These are phyloP conservation scores for Euclidium syriacum DNA, from an alignment of 345 rosid species.

Conservation along the genomic window DNA sequence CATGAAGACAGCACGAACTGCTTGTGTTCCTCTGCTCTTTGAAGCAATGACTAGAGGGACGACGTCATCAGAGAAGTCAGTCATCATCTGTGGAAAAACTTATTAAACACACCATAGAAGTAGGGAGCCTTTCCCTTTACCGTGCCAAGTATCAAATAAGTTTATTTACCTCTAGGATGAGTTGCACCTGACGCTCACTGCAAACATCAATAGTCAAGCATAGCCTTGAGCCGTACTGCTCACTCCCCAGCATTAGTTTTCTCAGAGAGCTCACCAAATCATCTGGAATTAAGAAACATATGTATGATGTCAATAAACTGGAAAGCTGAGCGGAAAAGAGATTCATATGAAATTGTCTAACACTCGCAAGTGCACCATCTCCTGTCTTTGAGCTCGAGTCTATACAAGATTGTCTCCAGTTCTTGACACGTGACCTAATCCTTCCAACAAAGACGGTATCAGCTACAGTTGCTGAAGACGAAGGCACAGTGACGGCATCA, in stretches of 20 bases:
- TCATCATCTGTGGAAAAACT: conserved; percentile 48
- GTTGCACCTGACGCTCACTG: conserved; percentile 79
- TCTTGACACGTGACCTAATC: conserved; percentile 58
- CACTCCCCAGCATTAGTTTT: conserved; percentile 48
- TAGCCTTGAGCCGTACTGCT: conserved; percentile 65
- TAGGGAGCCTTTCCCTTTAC: neutral
- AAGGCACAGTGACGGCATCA: conserved; percentile 27
- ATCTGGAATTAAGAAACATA: conserved; percentile 36
- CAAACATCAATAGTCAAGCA: conserved; percentile 74
- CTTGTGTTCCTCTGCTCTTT: conserved; percentile 65
- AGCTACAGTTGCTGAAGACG: conserved; percentile 52
- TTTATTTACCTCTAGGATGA: conserved; percentile 55
- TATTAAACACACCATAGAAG: neutral
- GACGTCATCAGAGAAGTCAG: conserved; percentile 52
- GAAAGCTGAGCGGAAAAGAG: neutral
- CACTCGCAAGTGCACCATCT: conserved; percentile 51
- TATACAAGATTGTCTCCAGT: conserved; percentile 55
- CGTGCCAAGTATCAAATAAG: neutral
- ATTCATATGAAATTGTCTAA: conserved; percentile 11
- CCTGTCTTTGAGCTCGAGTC: conserved; percentile 28
- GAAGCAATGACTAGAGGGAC: conserved; percentile 67
- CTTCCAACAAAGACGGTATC: conserved; percentile 67
- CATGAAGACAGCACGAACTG: conserved; percentile 64
- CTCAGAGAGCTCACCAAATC: conserved; percentile 55
- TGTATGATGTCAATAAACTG: neutral